A percentile compares a stretch with the other conserved stretches of the same genome.
Conservation (phyloP, 768 basidiomycete genomes). For the Serendipita sp. region DNA sequence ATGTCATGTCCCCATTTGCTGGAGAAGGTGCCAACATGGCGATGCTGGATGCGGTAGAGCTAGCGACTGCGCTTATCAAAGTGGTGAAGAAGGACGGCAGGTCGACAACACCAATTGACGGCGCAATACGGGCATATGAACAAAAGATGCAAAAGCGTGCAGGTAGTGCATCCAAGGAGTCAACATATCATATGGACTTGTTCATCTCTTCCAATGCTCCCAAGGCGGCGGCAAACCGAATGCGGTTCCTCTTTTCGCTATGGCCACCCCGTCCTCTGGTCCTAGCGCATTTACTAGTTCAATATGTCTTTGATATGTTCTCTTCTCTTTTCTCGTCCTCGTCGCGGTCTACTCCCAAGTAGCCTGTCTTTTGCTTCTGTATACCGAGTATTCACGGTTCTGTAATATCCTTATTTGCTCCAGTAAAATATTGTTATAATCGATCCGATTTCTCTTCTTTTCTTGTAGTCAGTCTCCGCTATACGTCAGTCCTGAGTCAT, state of each 20-base stretch:
- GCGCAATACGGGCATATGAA: background rate
- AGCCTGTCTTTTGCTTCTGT: too few relatives aligned
- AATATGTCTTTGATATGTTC: background rate
- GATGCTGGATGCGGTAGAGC: conserved; percentile 17
- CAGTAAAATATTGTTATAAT: too few relatives aligned
- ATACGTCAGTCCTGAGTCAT: too few relatives aligned
- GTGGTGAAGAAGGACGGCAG: background rate
- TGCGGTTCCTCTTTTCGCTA: background rate
- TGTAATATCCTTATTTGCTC: too few relatives aligned
- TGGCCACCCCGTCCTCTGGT: background rate
- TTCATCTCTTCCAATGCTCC: background rate
- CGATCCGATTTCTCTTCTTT: too few relatives aligned
- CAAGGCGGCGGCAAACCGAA: background rate
- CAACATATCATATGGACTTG: background rate
- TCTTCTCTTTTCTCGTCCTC: background rate
- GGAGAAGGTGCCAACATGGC: conserved; percentile 25
- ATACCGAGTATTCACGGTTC: too few relatives aligned
- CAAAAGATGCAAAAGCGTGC: background rate
- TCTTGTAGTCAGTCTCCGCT: too few relatives aligned
- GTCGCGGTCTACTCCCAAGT: too few relatives aligned
- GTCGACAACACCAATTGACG: background rate
- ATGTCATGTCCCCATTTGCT: conserved; percentile 23
- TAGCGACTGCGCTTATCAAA: conserved; percentile 6
- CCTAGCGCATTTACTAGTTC: background rate
- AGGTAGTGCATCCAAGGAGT: background rate